phyloP scores from a whole-genome alignment of 1,284 basidiomycete species.

The Tilletia horrida region DNA sequence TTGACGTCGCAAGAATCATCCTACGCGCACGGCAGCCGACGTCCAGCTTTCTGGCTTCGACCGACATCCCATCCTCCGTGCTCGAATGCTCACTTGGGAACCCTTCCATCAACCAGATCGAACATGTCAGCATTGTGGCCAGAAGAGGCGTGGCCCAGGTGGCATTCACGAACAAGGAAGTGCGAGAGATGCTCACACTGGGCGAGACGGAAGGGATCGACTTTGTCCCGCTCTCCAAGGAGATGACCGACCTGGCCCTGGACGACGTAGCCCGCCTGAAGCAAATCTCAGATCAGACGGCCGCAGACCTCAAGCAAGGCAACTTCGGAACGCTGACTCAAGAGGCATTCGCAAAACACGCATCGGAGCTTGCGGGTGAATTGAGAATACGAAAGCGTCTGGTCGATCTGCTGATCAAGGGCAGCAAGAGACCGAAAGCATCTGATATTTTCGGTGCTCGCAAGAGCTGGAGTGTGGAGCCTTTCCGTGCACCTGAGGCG shows the following conservation, averaged over 20 bases:
- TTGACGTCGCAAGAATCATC: slow-evolving; percentile 88
- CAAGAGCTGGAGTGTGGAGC: slow-evolving; percentile 45
- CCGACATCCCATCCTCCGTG: slow-evolving; percentile 77
- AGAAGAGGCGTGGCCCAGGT: slow-evolving; percentile 83
- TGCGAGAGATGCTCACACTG: slow-evolving; percentile 82
- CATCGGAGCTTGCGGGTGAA: slow-evolving; percentile 21
- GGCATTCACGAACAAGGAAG: slow-evolving; percentile 90
- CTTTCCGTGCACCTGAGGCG: slow-evolving; percentile 42
- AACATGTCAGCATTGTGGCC: slow-evolving; percentile 77
- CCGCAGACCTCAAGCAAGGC: slow-evolving; percentile 24
- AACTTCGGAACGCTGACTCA: background rate
- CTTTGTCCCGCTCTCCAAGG: slow-evolving; percentile 59
- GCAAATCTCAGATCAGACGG: slow-evolving; percentile 31
- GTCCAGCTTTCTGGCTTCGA: slow-evolving; percentile 60
- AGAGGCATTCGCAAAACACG: background rate
- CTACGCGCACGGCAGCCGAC: slow-evolving; percentile 58
- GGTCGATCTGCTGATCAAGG: slow-evolving; percentile 66
- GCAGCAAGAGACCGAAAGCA: slow-evolving; percentile 61
- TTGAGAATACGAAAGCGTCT: slow-evolving; percentile 59
- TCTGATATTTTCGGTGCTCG: background rate
- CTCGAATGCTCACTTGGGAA: slow-evolving; percentile 60
- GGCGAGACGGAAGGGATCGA: slow-evolving; percentile 61
- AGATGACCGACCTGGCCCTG: slow-evolving; percentile 54
- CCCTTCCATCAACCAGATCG: slow-evolving; percentile 65
- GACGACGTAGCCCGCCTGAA: slow-evolving; percentile 43